These are phyloP conservation scores for Pseudomonodictys pantanalensis DNA, from an alignment of 495 filamentous ascomycete genomes.

Conservation along the genomic window DNA sequence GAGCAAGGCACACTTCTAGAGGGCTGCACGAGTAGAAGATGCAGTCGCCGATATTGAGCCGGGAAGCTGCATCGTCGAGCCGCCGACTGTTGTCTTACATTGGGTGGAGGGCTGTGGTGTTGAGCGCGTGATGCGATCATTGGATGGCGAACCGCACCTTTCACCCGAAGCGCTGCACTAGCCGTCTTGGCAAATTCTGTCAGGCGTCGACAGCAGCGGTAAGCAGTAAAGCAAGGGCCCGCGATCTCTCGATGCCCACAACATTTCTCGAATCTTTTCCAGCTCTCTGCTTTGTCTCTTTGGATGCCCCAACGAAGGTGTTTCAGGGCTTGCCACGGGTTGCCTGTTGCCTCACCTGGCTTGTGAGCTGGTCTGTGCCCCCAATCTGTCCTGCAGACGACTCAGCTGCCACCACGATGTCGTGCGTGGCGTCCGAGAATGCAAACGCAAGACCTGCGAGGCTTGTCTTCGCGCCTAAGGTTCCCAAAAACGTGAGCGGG, in stretches of 20 bases:
- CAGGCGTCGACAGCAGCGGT: not conserved
- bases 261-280: not conserved
- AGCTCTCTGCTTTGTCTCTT: not conserved
- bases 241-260: not conserved
- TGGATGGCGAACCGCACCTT: not conserved
- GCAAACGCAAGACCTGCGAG: constrained; percentile 4
- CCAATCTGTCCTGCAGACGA: not conserved
- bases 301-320: not conserved
- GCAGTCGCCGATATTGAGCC: too few relatives aligned
- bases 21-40: too few relatives aligned
- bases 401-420: constrained; percentile 8
- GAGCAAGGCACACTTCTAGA: too few relatives aligned
- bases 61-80: too few relatives aligned
- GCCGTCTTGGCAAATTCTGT: not conserved
- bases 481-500: constrained; percentile 2
- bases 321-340: not conserved
- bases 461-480: not conserved
- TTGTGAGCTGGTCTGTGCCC: not conserved
- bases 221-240: not conserved
- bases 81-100: too few relatives aligned
- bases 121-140: not conserved
- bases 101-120: not conserved
- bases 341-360: not conserved
- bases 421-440: not conserved
- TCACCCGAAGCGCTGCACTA: not conserved